phyloP scores from a whole-genome alignment of 2,329 filamentous ascomycete genomes.

The Colletotrichum sp. region DNA sequence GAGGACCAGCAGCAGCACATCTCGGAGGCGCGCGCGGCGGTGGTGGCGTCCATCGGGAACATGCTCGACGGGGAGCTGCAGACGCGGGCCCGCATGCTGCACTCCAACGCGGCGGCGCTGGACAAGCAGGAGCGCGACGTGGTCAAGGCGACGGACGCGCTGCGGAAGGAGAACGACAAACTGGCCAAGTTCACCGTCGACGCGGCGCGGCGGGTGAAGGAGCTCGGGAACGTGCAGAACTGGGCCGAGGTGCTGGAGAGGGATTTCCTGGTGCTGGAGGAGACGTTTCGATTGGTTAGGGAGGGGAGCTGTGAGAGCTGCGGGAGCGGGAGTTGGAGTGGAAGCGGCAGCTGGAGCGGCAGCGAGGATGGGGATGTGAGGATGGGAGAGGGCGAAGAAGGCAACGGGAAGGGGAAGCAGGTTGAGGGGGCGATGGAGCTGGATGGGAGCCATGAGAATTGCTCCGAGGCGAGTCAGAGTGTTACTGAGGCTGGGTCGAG shows the following conservation, averaged over 20 bases:
- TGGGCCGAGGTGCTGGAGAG: slow-evolving; percentile 84
- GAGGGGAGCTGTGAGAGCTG: slow-evolving; percentile 31
- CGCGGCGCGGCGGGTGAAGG: slow-evolving; percentile 71
- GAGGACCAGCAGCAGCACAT: slow-evolving; percentile 52
- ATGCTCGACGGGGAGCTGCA: slow-evolving; percentile 73
- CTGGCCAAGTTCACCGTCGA: slow-evolving; percentile 68
- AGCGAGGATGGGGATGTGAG: slow-evolving; percentile 28
- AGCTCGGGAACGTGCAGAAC: slow-evolving; percentile 83
- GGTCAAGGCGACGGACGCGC: slow-evolving; percentile 59
- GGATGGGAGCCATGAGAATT: slow-evolving; percentile 25
- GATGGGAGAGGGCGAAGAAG: slow-evolving; percentile 1
- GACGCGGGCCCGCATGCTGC: slow-evolving; percentile 71
- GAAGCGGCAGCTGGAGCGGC: slow-evolving; percentile 40
- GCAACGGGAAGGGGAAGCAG: slow-evolving; percentile 29
- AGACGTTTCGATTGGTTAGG: slow-evolving; percentile 65
- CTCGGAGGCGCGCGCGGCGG: slow-evolving; percentile 61
- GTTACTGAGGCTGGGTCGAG: slow-evolving; percentile 41
- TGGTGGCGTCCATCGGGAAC: slow-evolving; percentile 70
- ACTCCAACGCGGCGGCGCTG: slow-evolving; percentile 71
- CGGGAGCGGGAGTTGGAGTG: slow-evolving; percentile 31
- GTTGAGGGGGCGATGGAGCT: slow-evolving; percentile 15
- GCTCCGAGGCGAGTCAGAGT: slow-evolving; percentile 43
- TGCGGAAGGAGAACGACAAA: slow-evolving; percentile 69
- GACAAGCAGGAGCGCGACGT: slow-evolving; percentile 72
- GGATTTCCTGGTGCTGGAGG: slow-evolving; percentile 68